These are phyloP conservation scores for Fusarium continuum DNA, from an alignment of 2,329 filamentous ascomycete genomes.

Conservation along the genomic window DNA sequence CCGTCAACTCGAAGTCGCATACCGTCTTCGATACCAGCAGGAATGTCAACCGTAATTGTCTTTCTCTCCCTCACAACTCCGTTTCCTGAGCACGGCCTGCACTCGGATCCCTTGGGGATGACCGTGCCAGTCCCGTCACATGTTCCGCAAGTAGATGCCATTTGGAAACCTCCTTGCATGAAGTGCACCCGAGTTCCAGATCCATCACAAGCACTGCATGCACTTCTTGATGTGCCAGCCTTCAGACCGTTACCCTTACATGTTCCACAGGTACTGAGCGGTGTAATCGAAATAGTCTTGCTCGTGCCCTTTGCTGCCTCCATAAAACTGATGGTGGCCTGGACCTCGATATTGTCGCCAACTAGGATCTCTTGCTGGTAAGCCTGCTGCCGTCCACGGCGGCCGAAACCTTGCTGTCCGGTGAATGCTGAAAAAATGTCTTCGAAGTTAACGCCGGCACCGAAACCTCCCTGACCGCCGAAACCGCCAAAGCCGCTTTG, in stretches of 20 bases:
- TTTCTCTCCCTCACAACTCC: conserved; percentile 86
- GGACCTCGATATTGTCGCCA: conserved; percentile 96
- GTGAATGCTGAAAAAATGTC: conserved; percentile 92
- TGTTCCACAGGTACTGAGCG: conserved; percentile 81
- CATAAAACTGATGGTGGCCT: conserved; percentile 92
- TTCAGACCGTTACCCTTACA: conserved; percentile 89
- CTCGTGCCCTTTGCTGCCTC: conserved; percentile 91
- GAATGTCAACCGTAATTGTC: conserved; percentile 89
- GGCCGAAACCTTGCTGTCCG: conserved; percentile 64
- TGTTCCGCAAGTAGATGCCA: conserved; percentile 85
- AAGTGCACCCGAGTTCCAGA: conserved; percentile 88
- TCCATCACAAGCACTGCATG: conserved; percentile 84
- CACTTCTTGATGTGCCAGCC: conserved; percentile 74
- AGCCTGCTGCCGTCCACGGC: conserved; percentile 61
- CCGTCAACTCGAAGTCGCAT: conserved; percentile 88
- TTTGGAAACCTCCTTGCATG: conserved; percentile 93
- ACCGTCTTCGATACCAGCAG: conserved; percentile 93
- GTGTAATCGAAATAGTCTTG: conserved; percentile 89
- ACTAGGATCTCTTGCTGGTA: conserved; percentile 84
- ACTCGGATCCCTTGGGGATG: conserved; percentile 83
- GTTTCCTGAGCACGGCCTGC: conserved; percentile 79
- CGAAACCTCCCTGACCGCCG: conserved; percentile 70
- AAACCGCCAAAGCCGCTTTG: conserved; percentile 34
- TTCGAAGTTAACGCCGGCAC: conserved; percentile 91
- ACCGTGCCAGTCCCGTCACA: conserved; percentile 82